Evolutionary conservation across 2,329 filamentous ascomycete genomes (phyloP), one percentile per base, ranked within the genome.

Genomic region (Kalmusia sp.): DNA sequence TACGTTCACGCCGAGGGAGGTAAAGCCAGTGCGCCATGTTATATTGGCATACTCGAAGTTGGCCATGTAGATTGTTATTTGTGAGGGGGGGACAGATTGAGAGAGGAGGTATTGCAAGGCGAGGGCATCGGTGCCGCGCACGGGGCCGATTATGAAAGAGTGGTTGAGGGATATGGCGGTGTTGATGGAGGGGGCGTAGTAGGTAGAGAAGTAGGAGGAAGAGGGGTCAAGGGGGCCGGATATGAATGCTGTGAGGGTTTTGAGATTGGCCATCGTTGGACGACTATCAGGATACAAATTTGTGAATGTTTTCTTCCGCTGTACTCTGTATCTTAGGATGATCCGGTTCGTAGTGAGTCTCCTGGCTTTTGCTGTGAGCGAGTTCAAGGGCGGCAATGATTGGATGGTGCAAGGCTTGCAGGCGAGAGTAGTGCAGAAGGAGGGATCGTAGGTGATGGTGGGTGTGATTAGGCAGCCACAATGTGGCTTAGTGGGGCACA

Each of bases 171-270:
- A 60, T 0, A 68, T 70, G 4, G 70, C 72, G 28, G 70, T 70
- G 9, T 74, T 64, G 21, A 76, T 57, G 21, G 7, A 50, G 2
- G 62, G 55, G 4, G 54, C 46, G 51, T 75, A 76, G 56, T 76
- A 58, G 1, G 55, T 62, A 14, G 49, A 35, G 52, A 76, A 75
- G 56, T 71, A 74, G 8, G 25, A 17, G 6, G 51, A 30, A 7
- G 63, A 17, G 4, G 61, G 51, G 11, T 70, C 59, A 14, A 74
- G 49, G 2, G 71, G 72, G 6, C 72, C 71, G 11, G 71, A 75
- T 34, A 74, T 72, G 51, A 75, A 62, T 3, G 50, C 50, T 22
- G 39, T 34, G 3, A 7, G 37, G 11, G 37, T 27, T 38, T 39
- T 24, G 34, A 15, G 11, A 15, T 15, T 3, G 4, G 31, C n/a